Evolutionary conservation across 768 basidiomycete genomes (phyloP), one percentile per base, ranked within the genome.

Genomic region (Russula brevipes): DNA sequence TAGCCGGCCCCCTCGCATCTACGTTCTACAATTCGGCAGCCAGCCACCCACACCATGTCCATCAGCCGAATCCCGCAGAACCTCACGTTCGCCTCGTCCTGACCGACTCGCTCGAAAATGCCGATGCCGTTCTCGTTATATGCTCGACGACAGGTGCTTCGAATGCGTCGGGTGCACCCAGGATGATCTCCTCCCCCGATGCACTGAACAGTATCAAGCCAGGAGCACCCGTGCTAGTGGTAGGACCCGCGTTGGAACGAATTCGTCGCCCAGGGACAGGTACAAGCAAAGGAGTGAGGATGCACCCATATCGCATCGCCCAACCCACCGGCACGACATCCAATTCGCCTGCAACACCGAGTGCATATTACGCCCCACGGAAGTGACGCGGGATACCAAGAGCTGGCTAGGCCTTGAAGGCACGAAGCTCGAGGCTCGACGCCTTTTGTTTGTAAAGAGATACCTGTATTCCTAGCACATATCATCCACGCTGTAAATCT

Each of bases 221-320:
- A 9, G 68, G 63, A 39, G 41, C 58, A 54, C 73, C 79, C 0
- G 69, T 83, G 30, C 75, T 87, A 39, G 71, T 85, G 56, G 76
- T 84, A 14, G 85, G 85, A 1, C 74, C 76, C 1, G 79, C 80
- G 0, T 68, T 85, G 16, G 73, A 78, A 47, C 72, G 74, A 19
- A 72, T 85, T 52, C 81, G 84, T 57, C 73, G 78, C 11, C 74
- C 78, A 1, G 72, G 75, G 39, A 70, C 74, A 9, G 77, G 72
- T 17, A 64, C 83, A 33, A 73, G 76, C 14, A 78, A 77, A 63
- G 81, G 81, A 42, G 76, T 80, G 9, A 77, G 82, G 24, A 66
- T 87, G 8, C 81, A 83, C 64, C 85, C 86, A 2, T 88, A 86
- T 71, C 80, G 80, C 65, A 73, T 84, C 39, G 71, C 75, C 16